phyloP scores from a whole-genome alignment of 1,284 basidiomycete genomes.

The Ceratobasidium sp. region DNA sequence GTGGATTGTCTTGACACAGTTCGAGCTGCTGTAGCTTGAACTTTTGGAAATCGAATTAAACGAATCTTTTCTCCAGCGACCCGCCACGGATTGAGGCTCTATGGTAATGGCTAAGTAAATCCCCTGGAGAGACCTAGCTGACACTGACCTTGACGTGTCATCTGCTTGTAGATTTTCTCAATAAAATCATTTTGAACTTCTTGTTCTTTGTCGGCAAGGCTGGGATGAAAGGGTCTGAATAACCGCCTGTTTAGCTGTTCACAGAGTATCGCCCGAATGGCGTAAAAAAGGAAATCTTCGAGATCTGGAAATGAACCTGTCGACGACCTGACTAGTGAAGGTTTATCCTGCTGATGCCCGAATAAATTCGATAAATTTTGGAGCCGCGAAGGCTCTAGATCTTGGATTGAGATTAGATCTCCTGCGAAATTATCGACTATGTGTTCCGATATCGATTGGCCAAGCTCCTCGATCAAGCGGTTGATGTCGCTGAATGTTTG shows the following conservation, averaged over 20 bases:
- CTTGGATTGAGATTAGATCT: slow-evolving; percentile 15
- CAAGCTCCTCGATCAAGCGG: slow-evolving; percentile 6
- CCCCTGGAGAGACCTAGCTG: neutral
- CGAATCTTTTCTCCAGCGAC: slow-evolving; percentile 15
- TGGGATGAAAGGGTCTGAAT: slow-evolving; percentile 27
- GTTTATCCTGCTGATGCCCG: slow-evolving; percentile 4
- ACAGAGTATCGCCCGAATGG: slow-evolving; percentile 7
- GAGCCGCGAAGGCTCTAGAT: slow-evolving; percentile 7
- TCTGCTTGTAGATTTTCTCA: neutral
- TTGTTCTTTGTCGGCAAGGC: neutral
- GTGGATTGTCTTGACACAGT: neutral
- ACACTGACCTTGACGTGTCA: slow-evolving; percentile 7
- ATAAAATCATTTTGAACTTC: slow-evolving; percentile 1
- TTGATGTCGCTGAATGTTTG: slow-evolving; percentile 9
- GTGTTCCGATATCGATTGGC: slow-evolving; percentile 12
- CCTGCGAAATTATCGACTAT: neutral
- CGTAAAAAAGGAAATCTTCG: slow-evolving; percentile 27
- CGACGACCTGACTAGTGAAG: slow-evolving; percentile 22
- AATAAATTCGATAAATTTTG: neutral
- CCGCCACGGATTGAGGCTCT: slow-evolving; percentile 34
- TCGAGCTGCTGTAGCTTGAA: neutral
- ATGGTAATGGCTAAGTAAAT: neutral
- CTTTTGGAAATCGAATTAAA: slow-evolving; percentile 13
- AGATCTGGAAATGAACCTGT: neutral
- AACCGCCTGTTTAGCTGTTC: slow-evolving; percentile 16